A percentile compares a stretch with the other conserved stretches of the same genome.
Evolutionary conservation across 208 protist species (phyloP).

Genomic region (Entamoeba histolytica): DNA sequence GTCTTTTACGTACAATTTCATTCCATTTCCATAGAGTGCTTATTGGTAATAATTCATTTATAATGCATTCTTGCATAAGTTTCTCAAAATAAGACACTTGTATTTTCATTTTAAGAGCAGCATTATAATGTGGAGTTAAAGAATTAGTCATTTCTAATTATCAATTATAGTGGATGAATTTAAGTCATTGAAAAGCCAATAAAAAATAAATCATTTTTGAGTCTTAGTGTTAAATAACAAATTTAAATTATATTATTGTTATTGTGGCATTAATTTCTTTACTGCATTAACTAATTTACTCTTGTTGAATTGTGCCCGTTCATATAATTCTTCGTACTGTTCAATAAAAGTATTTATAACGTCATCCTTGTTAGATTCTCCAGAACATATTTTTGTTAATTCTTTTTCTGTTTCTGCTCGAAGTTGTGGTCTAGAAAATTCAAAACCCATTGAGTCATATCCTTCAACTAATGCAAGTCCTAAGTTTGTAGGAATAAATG

Average conservation of each 20-base stretch:
- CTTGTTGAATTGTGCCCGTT: background rate
- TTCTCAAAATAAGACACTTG: background rate
- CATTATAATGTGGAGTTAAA: background rate
- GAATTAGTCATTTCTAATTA: no score
- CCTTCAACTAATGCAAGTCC: conserved; percentile 71
- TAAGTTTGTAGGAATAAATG: conserved; percentile 65
- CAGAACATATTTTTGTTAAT: conserved; percentile 55
- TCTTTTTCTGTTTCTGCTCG: conserved; percentile 34
- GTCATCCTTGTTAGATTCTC: conserved; percentile 46
- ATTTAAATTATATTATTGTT: no score
- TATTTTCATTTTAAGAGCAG: background rate
- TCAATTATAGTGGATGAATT: no score
- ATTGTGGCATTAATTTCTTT: background rate
- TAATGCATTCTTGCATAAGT: background rate
- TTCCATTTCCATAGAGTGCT: background rate
- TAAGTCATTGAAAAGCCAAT: no score
- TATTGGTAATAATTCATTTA: background rate
- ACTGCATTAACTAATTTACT: background rate
- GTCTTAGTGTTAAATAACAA: no score
- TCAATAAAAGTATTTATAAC: conserved; percentile 42
- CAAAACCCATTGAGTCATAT: conserved; percentile 72
- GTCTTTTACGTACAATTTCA: background rate
- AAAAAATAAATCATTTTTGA: no score
- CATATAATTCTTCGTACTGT: background rate
- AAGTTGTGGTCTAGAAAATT: conserved; percentile 59